Base-by-base conservation (phyloP, 148 eudicot species). In the Arbutus unedo region DNA sequence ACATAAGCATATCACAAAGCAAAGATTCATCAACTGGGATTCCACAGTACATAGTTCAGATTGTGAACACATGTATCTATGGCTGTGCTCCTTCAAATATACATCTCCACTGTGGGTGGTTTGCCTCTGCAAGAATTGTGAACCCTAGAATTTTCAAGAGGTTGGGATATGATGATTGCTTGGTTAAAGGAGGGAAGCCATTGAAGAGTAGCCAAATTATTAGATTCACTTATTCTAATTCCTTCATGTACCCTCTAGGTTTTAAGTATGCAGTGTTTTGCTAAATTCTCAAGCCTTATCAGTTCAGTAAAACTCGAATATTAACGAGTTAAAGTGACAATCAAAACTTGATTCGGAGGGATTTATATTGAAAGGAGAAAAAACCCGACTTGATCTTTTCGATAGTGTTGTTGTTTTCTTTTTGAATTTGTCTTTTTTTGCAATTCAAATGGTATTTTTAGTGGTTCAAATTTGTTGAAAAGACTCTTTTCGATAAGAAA, bases 91-190 rank as follows among this genome's bases (percentile, higher is more conserved):
- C 85, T 70, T 89, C 91, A 21, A 84, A 84, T 50, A 85, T 89
- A 41, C 89, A 87, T 25, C 81, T 89, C 53, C 84, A 82, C 51
- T 89, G 91, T 78, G 89, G 91, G 6, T 85, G 88, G 89, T 89
- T 89, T 82, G 91, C 91, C 19, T 89, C 89, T 4, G 87, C 89
- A 77, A 87, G 81, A 67, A 76, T 87, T 8, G 89, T 89, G 23
- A 87, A 87, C 66, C 89, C 91, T 41, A 76, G 76, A 43, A 3
- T 82, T 1, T 89, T 89, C 85, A 89, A 84, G 82, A 83, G 91
- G 21, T 55, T 89, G 14, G 55, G 85, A 6, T 82, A 57, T 49
- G 89, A 89, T 80, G 88, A 89, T 81, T 89, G 91, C 25, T 71
- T 89, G 64, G 87, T 89, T 3, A 89, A 87, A 80, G 87, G 71